Conservation (phyloP, 495 filamentous ascomycete genomes). For the Penicillium odoratum region DNA sequence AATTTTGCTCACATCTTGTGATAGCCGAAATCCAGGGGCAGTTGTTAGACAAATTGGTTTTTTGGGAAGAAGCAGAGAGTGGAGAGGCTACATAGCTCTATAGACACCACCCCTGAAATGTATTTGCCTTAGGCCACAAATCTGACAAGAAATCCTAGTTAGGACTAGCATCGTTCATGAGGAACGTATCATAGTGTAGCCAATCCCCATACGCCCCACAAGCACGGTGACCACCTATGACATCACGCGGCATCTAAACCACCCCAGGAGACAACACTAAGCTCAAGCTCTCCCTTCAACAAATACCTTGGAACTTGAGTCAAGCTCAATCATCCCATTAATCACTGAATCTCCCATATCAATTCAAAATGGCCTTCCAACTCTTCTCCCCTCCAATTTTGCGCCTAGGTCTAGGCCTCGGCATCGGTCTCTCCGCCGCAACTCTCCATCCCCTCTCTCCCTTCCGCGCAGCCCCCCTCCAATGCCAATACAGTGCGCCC, state of each 20-base stretch:
- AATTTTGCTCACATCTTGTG: too few species aligned
- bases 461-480: conserved; percentile 40
- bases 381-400: conserved; percentile 38
- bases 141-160: too few species aligned
- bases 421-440: conserved; percentile 35
- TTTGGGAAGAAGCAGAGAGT: too few species aligned
- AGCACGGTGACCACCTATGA: conserved; percentile 13
- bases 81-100: too few species aligned
- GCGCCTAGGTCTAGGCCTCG: conserved; percentile 43
- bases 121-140: too few species aligned
- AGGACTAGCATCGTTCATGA: too few species aligned
- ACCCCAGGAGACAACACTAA: background rate
- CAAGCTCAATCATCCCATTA: background rate
- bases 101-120: too few species aligned
- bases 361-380: conserved; percentile 25
- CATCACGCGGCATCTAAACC: conserved; percentile 14
- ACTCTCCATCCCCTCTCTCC: conserved; percentile 38
- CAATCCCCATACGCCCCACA: conserved; percentile 4
- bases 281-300: background rate
- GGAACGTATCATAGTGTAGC: background rate
- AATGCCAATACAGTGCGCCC: conserved; percentile 40
- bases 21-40: too few species aligned
- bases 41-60: too few species aligned
- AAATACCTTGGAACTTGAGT: background rate
- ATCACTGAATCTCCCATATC: background rate